Base-by-base conservation (phyloP, 2,329 filamentous ascomycete species). In the Endocalyx cinctus region DNA sequence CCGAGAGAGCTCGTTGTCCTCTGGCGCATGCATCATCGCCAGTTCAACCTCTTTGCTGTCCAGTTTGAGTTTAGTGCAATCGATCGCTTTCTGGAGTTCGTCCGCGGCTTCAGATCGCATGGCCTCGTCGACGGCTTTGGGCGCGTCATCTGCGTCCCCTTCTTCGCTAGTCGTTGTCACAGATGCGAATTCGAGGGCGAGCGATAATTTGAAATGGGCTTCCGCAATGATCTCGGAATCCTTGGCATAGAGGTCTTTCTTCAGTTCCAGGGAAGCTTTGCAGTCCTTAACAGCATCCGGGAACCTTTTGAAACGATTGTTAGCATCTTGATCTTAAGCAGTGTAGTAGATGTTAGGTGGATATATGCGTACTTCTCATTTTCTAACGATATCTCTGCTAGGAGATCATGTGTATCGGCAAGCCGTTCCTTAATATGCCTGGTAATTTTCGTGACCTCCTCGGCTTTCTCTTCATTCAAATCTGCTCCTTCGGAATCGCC, bases 341-440 rank as follows among this genome's bases (percentile, higher is more conserved):
- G 20, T 23, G 20, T 23, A 8, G 20, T 8, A 23, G n/a, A n/a
- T 23, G 8, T 8, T 23, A 23, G 20, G n/a, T n/a, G 20, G 23
- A 33, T 29, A 25, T 31, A 25, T 27, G 42, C 59, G 39, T 64
- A 80, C 67, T 84, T 82, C 63, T 97, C 92, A 48, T 92, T 95
- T 65, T 98, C 92, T 17, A 98, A 71, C n/a, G 85, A 94, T 42
- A 98, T 96, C 62, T 98, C 92, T 8, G 89, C 86, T 42, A 97
- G 84, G 35, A 95, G 75, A 57, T 96, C 89, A 58, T 96, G 87
- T 7, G 87, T 94, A 55, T 98, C 92, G 40, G 87, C 87, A 20
- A 97, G 74, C 36, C 87, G 80, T 61, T 94, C 87, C 61, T 88
- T 89, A 53, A 89, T 70, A 40, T 84, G 78, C 44, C 72, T 64